Conservation (phyloP, 225 moss, liverwort and hornwort genomes). For the Sphagnum tenellum region DNA sequence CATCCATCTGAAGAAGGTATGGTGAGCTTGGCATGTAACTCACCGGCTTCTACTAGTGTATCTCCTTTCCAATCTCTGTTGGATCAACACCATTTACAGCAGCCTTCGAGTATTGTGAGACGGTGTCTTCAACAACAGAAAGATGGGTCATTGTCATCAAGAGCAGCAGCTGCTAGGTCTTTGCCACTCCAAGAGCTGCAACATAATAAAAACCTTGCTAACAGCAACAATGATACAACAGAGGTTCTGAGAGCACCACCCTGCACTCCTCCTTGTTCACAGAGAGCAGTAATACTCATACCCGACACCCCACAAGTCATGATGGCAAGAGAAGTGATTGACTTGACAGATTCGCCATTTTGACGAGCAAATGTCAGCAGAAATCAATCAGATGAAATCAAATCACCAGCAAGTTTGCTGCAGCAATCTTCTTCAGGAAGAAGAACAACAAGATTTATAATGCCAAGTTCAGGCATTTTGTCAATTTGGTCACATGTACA, state of each 20-base stretch:
- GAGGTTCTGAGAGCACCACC: constrained; percentile 6
- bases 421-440: too few species aligned
- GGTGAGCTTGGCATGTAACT: too few species aligned
- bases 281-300: constrained; percentile 38
- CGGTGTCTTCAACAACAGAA: constrained; percentile 39
- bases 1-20: too few species aligned
- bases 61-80: constrained; percentile 48
- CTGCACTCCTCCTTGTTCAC: constrained; percentile 23
- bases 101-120: constrained; percentile 42
- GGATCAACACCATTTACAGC: constrained; percentile 30
- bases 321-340: constrained; percentile 45
- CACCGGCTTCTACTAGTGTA: too few species aligned
- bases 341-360: constrained; percentile 47
- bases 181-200: constrained; percentile 12
- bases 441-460: too few species aligned
- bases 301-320: constrained; percentile 32
- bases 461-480: too few species aligned
- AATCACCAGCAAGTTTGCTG: too few species aligned
- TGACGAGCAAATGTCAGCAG: too few species aligned
- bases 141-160: not conserved
- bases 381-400: too few species aligned
- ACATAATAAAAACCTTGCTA: not conserved
- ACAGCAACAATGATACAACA: not conserved
- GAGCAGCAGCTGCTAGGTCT: not conserved
- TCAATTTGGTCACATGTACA: too few species aligned